Percentiles rank a stretch among this genome's conserved stretches.
These are phyloP conservation scores for Theileria orientalis DNA, from an alignment of 169 alveolate genomes.

Conservation along the genomic window DNA sequence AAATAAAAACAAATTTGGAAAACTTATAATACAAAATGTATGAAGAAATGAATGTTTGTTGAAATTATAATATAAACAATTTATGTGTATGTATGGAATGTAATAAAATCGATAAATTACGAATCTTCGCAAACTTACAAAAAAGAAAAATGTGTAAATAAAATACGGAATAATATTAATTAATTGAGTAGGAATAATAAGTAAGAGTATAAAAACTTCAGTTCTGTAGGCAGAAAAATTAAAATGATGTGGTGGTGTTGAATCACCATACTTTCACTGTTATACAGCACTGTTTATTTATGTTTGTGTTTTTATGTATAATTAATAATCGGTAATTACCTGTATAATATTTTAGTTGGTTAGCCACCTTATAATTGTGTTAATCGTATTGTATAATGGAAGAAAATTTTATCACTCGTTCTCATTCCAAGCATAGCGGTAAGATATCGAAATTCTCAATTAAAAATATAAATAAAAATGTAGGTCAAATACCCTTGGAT, in stretches of 20 bases:
- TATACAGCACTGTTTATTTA: neutral
- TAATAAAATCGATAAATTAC: too few species aligned
- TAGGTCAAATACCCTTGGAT: slow-evolving; percentile 59
- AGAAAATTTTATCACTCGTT: neutral
- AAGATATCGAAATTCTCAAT: neutral
- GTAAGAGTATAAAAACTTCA: neutral
- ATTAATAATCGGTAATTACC: neutral
- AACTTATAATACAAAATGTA: too few species aligned
- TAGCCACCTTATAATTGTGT: neutral
- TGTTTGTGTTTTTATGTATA: neutral
- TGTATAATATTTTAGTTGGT: neutral
- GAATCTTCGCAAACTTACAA: too few species aligned
- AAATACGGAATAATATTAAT: neutral
- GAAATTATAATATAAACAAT: too few species aligned
- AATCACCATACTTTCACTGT: neutral
- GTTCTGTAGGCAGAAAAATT: neutral
- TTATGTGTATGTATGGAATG: too few species aligned
- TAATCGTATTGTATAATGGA: neutral
- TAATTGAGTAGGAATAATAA: neutral
- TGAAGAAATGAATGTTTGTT: too few species aligned
- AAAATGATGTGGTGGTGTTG: neutral
- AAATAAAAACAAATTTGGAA: too few species aligned
- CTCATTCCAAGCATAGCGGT: neutral
- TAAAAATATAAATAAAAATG: neutral
- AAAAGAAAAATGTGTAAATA: neutral